Evolutionary conservation across 2,329 filamentous ascomycete genomes (phyloP).

Genomic region (Thelonectria discophora): DNA sequence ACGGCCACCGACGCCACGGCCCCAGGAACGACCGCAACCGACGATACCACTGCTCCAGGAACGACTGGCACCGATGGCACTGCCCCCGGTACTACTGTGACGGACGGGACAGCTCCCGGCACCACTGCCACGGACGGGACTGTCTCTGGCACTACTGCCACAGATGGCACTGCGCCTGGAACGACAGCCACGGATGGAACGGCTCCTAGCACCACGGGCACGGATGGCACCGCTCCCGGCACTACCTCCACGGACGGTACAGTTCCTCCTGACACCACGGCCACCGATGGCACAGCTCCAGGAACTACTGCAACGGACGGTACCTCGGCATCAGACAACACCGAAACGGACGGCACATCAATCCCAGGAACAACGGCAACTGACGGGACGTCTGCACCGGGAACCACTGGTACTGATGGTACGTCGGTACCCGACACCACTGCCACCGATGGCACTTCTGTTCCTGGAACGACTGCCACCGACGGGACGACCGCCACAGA

Average conservation of each 20-base stretch:
- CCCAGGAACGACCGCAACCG: not conserved
- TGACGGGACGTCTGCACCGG: not conserved
- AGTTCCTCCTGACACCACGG: not conserved
- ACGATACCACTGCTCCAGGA: no score
- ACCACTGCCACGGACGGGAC: no score
- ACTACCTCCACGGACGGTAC: not conserved
- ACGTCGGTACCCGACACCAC: no score
- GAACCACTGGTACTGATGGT: no score
- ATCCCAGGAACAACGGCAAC: no score
- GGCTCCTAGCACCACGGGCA: not conserved
- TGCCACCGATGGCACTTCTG: no score
- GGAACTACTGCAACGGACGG: not conserved
- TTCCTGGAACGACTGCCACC: no score
- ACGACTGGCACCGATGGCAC: no score
- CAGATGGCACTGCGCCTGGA: not conserved
- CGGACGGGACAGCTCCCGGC: not conserved
- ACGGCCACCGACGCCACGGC: no score
- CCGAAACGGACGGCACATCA: not conserved
- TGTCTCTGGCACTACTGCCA: not conserved
- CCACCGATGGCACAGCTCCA: not conserved
- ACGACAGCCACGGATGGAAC: not conserved
- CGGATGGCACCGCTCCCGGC: not conserved
- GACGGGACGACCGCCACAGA: no score
- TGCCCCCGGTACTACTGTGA: no score
- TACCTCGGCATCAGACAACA: not conserved